Base-by-base conservation (phyloP, 106 monocot genomes). In the Agapanthus africanus region DNA sequence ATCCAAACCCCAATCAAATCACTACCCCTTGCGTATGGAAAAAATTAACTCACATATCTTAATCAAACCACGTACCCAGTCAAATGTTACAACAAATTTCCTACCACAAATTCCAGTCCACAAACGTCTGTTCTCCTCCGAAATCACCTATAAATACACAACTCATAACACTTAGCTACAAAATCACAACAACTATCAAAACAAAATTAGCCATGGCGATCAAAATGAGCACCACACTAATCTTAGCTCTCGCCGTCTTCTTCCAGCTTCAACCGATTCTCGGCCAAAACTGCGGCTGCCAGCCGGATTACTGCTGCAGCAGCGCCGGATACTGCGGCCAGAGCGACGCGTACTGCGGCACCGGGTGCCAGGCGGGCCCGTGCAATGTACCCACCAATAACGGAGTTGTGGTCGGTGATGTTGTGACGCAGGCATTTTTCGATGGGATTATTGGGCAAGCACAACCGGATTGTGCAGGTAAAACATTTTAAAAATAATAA, bases 351-450 rank as follows among this genome's bases (percentile, higher is more conserved):
- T 76, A 69, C 76, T 76, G 78, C 60, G 78, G 78, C 26, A 60
- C 27, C 59, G 78, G 78, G 6, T 79, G 78, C 68, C 67, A 68
- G 49, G 32, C 71, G 34, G 78, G 78, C 7, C 78, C 78, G 6
- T 79, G 78, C 73, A 0, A 33, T 19, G 6, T 11, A 0, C 16
- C 65, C 1, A 14, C 11, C 6, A 22, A n/a, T 40, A 35, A 19
- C 5, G 71, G 54, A 13, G 56, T 39, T 0, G 9, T 27, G 5
- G 73, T 70, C 4, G 49, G 50, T 2, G 72, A 72, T 36, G 16
- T 82, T 0, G 81, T 82, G 14, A 78, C 77, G 22, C 69, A 65
- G 37, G 59, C 34, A 1, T 82, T 82, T 74, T 82, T 82, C 40
- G 73, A 82, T 49, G 73, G 82, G 6, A 78, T 82, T n/a, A 67